Conservation (phyloP, 305 asterid genomes). For the Ajuga reptans region DNA sequence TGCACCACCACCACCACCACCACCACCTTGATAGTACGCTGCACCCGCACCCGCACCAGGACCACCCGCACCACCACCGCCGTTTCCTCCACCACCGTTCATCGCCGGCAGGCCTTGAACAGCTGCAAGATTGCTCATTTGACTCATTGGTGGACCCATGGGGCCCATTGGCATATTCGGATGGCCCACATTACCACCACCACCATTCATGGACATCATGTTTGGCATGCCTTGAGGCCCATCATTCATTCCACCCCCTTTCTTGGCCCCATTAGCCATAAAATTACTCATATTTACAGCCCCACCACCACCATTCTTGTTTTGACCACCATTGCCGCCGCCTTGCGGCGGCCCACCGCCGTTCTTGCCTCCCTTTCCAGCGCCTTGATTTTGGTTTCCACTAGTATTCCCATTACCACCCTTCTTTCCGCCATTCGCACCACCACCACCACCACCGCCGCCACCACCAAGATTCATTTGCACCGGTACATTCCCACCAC, state of each 20-base stretch:
- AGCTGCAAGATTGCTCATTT: slow-evolving; percentile 29
- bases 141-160: slow-evolving; percentile 27
- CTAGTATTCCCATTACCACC: slow-evolving; percentile 20
- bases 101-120: slow-evolving; percentile 32
- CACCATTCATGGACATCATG: slow-evolving; percentile 49
- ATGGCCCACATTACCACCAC: slow-evolving; percentile 29
- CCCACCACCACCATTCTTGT: slow-evolving; percentile 26
- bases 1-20: neutral
- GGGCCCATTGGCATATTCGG: slow-evolving; percentile 31
- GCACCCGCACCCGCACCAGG: neutral
- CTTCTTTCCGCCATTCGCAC: slow-evolving; percentile 25
- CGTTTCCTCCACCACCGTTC: slow-evolving; percentile 23
- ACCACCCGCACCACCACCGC: neutral
- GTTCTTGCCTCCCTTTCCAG: slow-evolving; percentile 28
- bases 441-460: slow-evolving; percentile 24
- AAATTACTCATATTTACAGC: slow-evolving; percentile 22
- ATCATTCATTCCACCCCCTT: slow-evolving; percentile 53
- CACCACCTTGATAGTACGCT: slow-evolving; percentile 20
- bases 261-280: slow-evolving; percentile 41
- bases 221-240: slow-evolving; percentile 53
- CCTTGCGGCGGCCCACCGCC: slow-evolving; percentile 27
- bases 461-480: slow-evolving; percentile 34
- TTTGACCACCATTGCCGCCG: slow-evolving; percentile 14
- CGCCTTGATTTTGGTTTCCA: slow-evolving; percentile 28
- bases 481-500: slow-evolving; percentile 29